Percentiles rank a stretch among this genome's conserved stretches.
Evolutionary conservation across 2,329 filamentous ascomycete species (phyloP).

Genomic region (Phaeophleospora eucalypticola): DNA sequence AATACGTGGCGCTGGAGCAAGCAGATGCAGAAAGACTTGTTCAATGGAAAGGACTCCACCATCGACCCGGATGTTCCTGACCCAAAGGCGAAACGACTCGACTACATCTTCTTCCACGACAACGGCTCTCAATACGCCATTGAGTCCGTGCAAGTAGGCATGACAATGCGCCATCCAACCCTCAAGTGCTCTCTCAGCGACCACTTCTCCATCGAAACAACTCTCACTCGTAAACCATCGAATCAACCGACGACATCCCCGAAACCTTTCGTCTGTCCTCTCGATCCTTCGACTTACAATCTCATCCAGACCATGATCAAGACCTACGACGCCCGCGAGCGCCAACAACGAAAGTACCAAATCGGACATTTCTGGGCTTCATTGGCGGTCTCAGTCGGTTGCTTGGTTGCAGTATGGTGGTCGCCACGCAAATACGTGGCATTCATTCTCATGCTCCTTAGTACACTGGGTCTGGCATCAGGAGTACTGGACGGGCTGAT

Average conservation of each 20-base stretch:
- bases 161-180: conserved; percentile 75
- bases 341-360: conserved; percentile 66
- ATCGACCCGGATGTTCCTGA: conserved; percentile 66
- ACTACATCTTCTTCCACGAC: conserved; percentile 81
- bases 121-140: conserved; percentile 60
- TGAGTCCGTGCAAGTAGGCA: conserved; percentile 66
- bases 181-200: conserved; percentile 86
- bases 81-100: conserved; percentile 75
- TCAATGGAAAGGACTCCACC: conserved; percentile 58
- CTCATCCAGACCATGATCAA: conserved; percentile 68
- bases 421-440: conserved; percentile 69
- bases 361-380: conserved; percentile 68
- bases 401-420: conserved; percentile 83
- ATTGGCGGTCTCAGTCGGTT: conserved; percentile 64
- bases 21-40: conserved; percentile 62
- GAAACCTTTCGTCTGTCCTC: background rate
- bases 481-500: conserved; percentile 83
- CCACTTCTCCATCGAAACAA: conserved; percentile 87
- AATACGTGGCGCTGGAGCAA: conserved; percentile 94
- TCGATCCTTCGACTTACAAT: conserved; percentile 50
- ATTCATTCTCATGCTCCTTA: conserved; percentile 75
- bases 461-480: conserved; percentile 69
- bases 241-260: background rate
- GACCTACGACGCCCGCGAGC: conserved; percentile 67
- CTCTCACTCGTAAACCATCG: conserved; percentile 49